These are phyloP conservation scores for Penicillium lividum DNA, from an alignment of 495 filamentous ascomycete genomes.

Conservation along the genomic window DNA sequence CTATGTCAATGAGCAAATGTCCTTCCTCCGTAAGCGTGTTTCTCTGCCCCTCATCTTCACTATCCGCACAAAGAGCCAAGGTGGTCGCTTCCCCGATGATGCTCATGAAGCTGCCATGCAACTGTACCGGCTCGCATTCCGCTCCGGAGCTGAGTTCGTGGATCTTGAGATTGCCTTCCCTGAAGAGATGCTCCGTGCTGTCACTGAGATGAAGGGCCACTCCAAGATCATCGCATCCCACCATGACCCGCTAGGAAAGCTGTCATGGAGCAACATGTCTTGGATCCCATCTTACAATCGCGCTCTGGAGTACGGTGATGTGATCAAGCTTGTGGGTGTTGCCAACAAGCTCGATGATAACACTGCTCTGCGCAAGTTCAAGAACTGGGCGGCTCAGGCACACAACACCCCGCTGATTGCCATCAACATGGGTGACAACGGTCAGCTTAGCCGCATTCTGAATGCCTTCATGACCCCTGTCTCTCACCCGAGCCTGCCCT, in stretches of 20 bases:
- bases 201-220: slow-evolving; percentile 67
- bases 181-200: slow-evolving; percentile 63
- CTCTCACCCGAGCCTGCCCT: slow-evolving; percentile 82
- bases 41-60: slow-evolving; percentile 92
- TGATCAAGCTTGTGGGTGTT: slow-evolving; percentile 92
- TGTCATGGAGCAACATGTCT: slow-evolving; percentile 86
- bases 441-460: slow-evolving; percentile 85
- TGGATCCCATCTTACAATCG: slow-evolving; percentile 88
- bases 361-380: slow-evolving; percentile 80
- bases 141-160: slow-evolving; percentile 85
- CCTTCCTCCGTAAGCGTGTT: slow-evolving; percentile 72
- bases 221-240: slow-evolving; percentile 92
- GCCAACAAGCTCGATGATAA: slow-evolving; percentile 82
- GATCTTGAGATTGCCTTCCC: slow-evolving; percentile 92
- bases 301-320: slow-evolving; percentile 81
- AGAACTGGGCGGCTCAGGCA: slow-evolving; percentile 65
- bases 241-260: slow-evolving; percentile 76
- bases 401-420: slow-evolving; percentile 84
- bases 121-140: slow-evolving; percentile 76
- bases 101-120: slow-evolving; percentile 65
- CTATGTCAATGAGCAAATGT: slow-evolving; percentile 78
- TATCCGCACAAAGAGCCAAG: slow-evolving; percentile 80
- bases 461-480: slow-evolving; percentile 96
- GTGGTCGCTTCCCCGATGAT: slow-evolving; percentile 83
- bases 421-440: slow-evolving; percentile 90